Percentiles rank a stretch among this genome's conserved stretches.
Evolutionary conservation across 371 early-diverging fungal species (phyloP).

Genomic region (Apophysomyces variabilis): DNA sequence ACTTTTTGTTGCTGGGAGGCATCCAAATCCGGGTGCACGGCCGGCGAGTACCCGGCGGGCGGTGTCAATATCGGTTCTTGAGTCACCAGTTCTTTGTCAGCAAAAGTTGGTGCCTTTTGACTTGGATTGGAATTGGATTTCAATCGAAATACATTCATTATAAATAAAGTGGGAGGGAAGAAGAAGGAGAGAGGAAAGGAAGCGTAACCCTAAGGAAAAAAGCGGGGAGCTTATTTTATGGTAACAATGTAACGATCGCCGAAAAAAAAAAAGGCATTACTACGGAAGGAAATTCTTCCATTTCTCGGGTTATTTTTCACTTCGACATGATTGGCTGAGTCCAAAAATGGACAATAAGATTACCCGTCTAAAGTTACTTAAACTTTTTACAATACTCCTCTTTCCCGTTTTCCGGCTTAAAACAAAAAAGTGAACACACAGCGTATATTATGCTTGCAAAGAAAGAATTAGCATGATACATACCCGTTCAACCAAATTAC

Average conservation of each 20-base stretch:
- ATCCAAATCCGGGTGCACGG: constrained; percentile 35
- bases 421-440: no score
- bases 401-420: no score
- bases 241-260: background rate
- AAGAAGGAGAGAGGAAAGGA: background rate
- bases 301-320: background rate
- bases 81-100: constrained; percentile 33
- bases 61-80: constrained; percentile 44
- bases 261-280: background rate
- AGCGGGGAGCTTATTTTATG: constrained; percentile 3
- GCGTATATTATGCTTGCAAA: no score
- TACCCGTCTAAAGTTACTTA: no score
- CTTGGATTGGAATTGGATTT: constrained; percentile 21
- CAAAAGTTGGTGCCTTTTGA: constrained; percentile 20
- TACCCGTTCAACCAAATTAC: no score
- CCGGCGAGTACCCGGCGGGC: constrained; percentile 26
- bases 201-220: background rate
- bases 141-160: constrained; percentile 32
- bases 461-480: no score
- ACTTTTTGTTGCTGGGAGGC: constrained; percentile 51
- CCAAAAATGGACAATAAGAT: background rate
- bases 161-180: background rate
- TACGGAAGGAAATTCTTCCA: constrained; percentile 9
- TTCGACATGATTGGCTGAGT: background rate
- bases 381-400: no score